Percentiles rank a stretch among this genome's conserved stretches.
Conservation (phyloP, 306 rosid species). For the Cotoneaster glaucophyllus region DNA sequence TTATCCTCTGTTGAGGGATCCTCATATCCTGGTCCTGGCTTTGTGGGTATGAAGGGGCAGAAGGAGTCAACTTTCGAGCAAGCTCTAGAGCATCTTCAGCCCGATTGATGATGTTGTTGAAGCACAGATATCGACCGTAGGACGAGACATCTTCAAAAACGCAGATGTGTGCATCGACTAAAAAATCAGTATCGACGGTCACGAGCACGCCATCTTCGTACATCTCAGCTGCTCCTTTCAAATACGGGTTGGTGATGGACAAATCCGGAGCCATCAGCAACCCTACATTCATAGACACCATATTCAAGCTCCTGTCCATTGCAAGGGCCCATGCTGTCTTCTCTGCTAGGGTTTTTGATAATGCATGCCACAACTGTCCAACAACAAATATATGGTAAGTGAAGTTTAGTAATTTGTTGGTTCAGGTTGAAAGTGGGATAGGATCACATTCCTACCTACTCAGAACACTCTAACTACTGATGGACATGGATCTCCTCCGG, state of each 20-base stretch:
- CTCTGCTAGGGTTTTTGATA: slow-evolving; percentile 76
- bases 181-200: slow-evolving; percentile 56
- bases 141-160: slow-evolving; percentile 70
- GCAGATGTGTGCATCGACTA: slow-evolving; percentile 61
- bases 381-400: not conserved
- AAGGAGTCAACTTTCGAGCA: slow-evolving; percentile 47
- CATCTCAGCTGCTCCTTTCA: slow-evolving; percentile 97
- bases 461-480: not conserved
- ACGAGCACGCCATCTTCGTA: slow-evolving; percentile 78
- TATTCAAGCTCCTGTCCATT: slow-evolving; percentile 78
- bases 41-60: slow-evolving; percentile 35
- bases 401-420: not conserved
- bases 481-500: too few relatives aligned
- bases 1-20: slow-evolving; percentile 56
- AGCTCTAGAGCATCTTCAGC: slow-evolving; percentile 59
- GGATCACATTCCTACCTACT: not conserved
- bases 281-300: slow-evolving; percentile 67
- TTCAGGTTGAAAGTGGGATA: too few relatives aligned
- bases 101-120: slow-evolving; percentile 52
- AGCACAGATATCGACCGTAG: slow-evolving; percentile 84
- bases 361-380: slow-evolving; percentile 85
- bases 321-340: slow-evolving; percentile 86
- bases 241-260: slow-evolving; percentile 45
- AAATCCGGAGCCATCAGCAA: slow-evolving; percentile 40
- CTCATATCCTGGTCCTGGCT: slow-evolving; percentile 37